Conservation (phyloP, 1,284 basidiomycete species). For the Ceratobasidium sp. region DNA sequence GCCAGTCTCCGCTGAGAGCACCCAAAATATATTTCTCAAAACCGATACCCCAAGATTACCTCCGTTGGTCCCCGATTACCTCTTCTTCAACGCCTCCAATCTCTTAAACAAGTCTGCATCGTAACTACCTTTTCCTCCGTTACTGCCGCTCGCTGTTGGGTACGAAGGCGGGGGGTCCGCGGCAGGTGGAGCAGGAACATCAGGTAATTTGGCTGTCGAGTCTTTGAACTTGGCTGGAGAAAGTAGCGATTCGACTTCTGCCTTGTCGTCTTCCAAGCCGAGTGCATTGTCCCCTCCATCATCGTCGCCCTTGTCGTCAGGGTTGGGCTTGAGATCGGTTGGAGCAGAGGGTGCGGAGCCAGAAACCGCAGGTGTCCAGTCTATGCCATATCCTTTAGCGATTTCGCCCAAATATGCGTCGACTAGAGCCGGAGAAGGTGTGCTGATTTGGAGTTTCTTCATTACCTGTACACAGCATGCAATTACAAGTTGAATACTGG, state of each 20-base stretch:
- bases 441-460: slow-evolving; percentile 72
- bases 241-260: slow-evolving; percentile 6
- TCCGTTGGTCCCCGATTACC: too few relatives aligned
- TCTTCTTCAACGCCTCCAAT: slow-evolving; percentile 29
- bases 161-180: slow-evolving; percentile 23
- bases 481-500: too few relatives aligned
- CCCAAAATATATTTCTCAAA: not conserved
- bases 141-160: not conserved
- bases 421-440: slow-evolving; percentile 77
- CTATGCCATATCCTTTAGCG: slow-evolving; percentile 83
- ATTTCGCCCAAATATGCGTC: slow-evolving; percentile 90
- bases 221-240: slow-evolving; percentile 33
- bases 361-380: slow-evolving; percentile 60
- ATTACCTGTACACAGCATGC: slow-evolving; percentile 62
- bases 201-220: slow-evolving; percentile 9
- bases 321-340: not conserved
- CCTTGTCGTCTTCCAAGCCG: slow-evolving; percentile 2
- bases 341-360: slow-evolving; percentile 3
- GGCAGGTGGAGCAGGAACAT: slow-evolving; percentile 16
- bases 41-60: too few relatives aligned
- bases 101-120: slow-evolving; percentile 30
- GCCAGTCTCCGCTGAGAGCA: too few relatives aligned
- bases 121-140: not conserved
- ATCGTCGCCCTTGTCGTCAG: not conserved
- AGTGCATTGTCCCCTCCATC: not conserved